phyloP scores from a whole-genome alignment of 345 rosid genomes.

The Lepidium sativum region DNA sequence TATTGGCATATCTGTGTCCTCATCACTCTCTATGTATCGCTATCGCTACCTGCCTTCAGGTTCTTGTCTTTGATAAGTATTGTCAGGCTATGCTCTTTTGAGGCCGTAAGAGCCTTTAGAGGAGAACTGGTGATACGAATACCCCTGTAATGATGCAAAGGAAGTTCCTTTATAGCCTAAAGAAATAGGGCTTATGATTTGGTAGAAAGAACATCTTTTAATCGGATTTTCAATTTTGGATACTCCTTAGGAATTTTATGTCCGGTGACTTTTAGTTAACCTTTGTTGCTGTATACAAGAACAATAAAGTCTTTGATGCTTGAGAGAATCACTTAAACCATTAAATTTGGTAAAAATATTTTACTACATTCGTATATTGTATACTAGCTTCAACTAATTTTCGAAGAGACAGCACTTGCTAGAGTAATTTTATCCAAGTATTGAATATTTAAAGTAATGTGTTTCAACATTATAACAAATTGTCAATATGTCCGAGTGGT shows the following conservation, averaged over 20 bases:
- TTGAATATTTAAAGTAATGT: no score
- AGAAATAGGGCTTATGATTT: neutral
- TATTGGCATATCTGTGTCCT: neutral
- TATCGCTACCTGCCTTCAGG: neutral
- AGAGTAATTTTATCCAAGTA: no score
- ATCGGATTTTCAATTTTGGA: neutral
- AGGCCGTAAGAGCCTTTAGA: neutral
- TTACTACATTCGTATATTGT: neutral
- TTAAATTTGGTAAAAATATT: neutral
- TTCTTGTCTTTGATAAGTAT: neutral
- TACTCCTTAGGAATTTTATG: neutral
- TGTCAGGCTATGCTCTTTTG: neutral
- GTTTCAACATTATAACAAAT: neutral
- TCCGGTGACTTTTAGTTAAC: neutral
- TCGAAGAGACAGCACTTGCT: no score
- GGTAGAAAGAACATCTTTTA: neutral
- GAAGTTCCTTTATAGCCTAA: neutral
- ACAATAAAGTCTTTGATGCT: neutral
- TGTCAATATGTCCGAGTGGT: conserved; percentile 96
- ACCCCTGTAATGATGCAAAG: neutral
- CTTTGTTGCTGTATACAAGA: neutral
- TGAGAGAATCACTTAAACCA: neutral
- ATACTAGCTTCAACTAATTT: neutral
- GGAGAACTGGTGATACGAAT: neutral
- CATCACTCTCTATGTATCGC: neutral